Evolutionary conservation across 305 asterid genomes (phyloP), one percentile per base, ranked within the genome.

Genomic region (Stenogyne calaminthoides): DNA sequence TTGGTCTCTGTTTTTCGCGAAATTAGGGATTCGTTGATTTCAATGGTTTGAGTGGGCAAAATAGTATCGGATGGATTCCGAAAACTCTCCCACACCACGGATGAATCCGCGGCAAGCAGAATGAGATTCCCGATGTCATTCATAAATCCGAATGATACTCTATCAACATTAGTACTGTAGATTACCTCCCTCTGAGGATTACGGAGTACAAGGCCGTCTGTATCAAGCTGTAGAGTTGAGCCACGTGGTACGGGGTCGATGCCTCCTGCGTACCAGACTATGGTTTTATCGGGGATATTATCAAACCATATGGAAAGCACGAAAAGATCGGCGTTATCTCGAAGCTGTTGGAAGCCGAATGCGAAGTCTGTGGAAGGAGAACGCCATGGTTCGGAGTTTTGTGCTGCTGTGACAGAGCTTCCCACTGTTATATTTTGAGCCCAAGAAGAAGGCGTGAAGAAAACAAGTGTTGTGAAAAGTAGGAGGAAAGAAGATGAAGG

Each of bases 71-170:
- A 34, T 0, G 85, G 87, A 32, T 86, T 3, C 4, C 76, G 46
- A 8, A 88, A 88, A 27, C 86, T 88, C 55, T 86, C 79, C 91
- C 94, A 88, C 37, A 86, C 2, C 40, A 60, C 1, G 0, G 70
- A 54, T 0, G 84, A 81, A 55, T 77, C 71, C 0, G 16, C 46
- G 34, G 57, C 12, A 3, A 10, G n/a, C 0, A 86, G 70, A 15
- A 80, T 76, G 4, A 87, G 79, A 56, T 87, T 87, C 1, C 90
- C 90, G 0, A 75, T 72, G n/a, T 76, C 75, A 2, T 72, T 73
- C 64, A 76, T 5, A 14, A 22, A 61, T 18, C 70, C 81, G 18
- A 68, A 51, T 4, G 54, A 67, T 0, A 76, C 83, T 58, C 10
- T 27, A 69, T 16, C 69, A 3, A 44, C 72, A 2, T 22, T 40